phyloP scores from a whole-genome alignment of 192 early-diverging fungal genomes.

The Backusella westeae region DNA sequence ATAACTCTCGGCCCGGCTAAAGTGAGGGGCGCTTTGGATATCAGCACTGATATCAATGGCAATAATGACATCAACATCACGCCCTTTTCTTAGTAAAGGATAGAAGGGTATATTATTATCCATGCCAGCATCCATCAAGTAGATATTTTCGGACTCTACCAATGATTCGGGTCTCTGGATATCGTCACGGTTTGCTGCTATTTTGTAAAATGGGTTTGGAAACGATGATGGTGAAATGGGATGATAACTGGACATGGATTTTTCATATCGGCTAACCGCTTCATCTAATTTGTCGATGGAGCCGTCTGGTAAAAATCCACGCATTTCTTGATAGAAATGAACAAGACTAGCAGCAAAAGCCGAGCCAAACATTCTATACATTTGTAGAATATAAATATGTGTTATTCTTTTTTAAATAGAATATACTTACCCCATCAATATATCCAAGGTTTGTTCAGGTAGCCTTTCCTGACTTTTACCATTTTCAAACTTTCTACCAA shows the following conservation, averaged over 20 bases:
- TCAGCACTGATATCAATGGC: conserved; percentile 74
- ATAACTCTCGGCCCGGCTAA: conserved; percentile 63
- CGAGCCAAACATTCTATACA: conserved; percentile 39
- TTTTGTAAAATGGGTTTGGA: conserved; percentile 65
- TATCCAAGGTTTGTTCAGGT: conserved; percentile 68
- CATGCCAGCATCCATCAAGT: conserved; percentile 76
- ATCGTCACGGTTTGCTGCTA: conserved; percentile 25
- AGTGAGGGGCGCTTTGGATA: conserved; percentile 66
- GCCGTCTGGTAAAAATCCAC: conserved; percentile 35
- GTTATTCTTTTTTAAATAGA: background rate
- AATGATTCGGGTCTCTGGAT: conserved; percentile 25
- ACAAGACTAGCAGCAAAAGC: conserved; percentile 54
- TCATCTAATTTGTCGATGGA: conserved; percentile 38
- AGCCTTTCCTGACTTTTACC: conserved; percentile 57
- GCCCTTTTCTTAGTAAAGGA: conserved; percentile 60
- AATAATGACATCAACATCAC: conserved; percentile 70
- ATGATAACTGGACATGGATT: conserved; percentile 51
- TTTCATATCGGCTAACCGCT: conserved; percentile 47
- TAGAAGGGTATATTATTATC: conserved; percentile 83
- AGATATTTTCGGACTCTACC: conserved; percentile 39
- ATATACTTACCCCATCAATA: conserved; percentile 56
- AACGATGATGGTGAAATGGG: conserved; percentile 66
- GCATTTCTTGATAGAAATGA: conserved; percentile 48
- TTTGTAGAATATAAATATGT: background rate
- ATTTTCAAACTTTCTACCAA: conserved; percentile 68